Evolutionary conservation across 129 eudicot species (phyloP), one percentile per base, ranked within the genome.

Genomic region (Flaveria linearis): DNA sequence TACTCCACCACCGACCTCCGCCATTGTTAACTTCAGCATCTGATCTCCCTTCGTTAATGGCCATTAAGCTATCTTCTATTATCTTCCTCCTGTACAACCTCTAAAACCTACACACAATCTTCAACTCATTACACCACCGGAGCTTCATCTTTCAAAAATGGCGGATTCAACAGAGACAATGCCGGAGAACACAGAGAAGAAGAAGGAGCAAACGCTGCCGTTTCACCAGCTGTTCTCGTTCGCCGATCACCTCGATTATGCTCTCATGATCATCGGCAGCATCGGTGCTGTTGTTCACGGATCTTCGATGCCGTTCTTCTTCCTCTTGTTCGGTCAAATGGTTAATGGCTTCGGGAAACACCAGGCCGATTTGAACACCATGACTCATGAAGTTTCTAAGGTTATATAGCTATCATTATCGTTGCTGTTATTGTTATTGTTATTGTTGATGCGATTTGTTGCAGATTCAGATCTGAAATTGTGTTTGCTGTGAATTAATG

Each of bases 241-340:
- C 51, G 99, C 99, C 4, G 96, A 91, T 46, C 89, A 87, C 41
- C 86, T 76, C 36, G 98, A 93, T 80, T 82, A 69, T 52, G 23
- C 78, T 22, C 76, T 94, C 41, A 94, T 94, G 99, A 58, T 74
- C 14, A 20, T 76, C 43, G 99, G 99, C 25, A 94, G 89, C 77
- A 47, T 91, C 16, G 99, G 99, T 8, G 99, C 99, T 68, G 50
- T 94, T 9, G 49, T 94, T 72, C 99, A 94, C 26, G 99, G 99
- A 42, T 91, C 99, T 28, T 89, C 99, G 45, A 94, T 94, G 99
- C 99, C 99, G 7, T 87, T 86, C 71, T 94, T 94, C 89, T 94
- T 94, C 73, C 87, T 94, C 9, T 84, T 94, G 26, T 94, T 94
- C 61, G 99, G 99, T 53, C 84, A 87, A 75, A 91, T 94, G 97